Base-by-base conservation (phyloP, 441 rosid genomes). In the Flueggea neowawraea region DNA sequence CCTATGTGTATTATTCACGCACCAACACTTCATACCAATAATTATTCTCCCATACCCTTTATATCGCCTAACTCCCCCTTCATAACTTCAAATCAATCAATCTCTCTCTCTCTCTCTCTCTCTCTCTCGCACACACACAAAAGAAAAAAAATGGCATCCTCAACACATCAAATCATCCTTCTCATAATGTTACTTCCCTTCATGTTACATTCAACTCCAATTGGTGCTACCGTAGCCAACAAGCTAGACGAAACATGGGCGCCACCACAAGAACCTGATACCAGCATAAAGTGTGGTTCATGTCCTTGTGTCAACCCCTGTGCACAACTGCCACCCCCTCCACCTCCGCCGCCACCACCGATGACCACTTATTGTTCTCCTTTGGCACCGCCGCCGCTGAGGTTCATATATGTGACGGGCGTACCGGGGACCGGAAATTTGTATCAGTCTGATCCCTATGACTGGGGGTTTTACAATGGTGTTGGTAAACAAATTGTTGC, bases 271-370 rank as follows among this genome's bases (percentile, higher is more conserved):
- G 78, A 43, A 58, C 73, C 67, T 54, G 60, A 63, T n/a, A 54
- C 79, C 31, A 79, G 63, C 49, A 65, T 72, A 11, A 80, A 77
- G 75, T 87, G 95, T 66, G 85, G 78, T 61, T 68, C 87, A 43
- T 82, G 90, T 64, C 80, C 88, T 43, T 82, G 93, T 65, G 70
- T 47, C 36, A 73, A 76, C 55, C 82, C 94, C 8, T 91, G 96
- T 67, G 79, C 64, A 54, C 85, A 72, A 63, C 55, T 57, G 13
- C 59, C 54, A 0, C 65, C 82, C 28, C 28, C 28, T 22, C 28
- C 28, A 3, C 79, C 76, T 3, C 77, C 81, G 0, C 76, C 79
- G 0, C 75, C 73, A 0, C 78, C 75, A 0, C n/a, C n/a, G n/a
- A 69, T 52, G 60, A 54, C 57, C 4, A n/a, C 16, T 16, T 75